A percentile compares a stretch with the other conserved stretches of the same genome.
Evolutionary conservation across 2,329 filamentous ascomycete species (phyloP).

Genomic region (Paraphoma chrysanthemicola): DNA sequence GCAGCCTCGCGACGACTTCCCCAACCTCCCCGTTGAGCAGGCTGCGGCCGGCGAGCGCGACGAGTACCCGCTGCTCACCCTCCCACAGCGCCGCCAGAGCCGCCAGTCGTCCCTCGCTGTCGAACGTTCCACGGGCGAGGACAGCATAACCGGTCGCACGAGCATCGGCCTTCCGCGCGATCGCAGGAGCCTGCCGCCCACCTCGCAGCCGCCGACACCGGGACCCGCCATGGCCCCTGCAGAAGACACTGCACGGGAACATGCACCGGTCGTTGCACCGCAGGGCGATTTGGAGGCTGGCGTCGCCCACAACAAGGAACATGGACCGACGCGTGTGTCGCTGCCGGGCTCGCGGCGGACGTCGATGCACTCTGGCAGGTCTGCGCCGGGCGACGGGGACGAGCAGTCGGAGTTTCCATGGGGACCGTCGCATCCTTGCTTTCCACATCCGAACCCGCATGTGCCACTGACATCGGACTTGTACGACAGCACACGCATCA

Average conservation of each 20-base stretch:
- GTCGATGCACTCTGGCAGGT: conserved; percentile 34
- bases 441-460: conserved; percentile 90
- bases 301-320: conserved; percentile 10
- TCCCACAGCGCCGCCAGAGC: conserved; percentile 63
- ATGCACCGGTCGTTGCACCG: conserved; percentile 18
- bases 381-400: conserved; percentile 57
- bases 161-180: conserved; percentile 60
- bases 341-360: conserved; percentile 36
- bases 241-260: conserved; percentile 11
- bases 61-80: conserved; percentile 63
- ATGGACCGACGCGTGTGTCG: conserved; percentile 24
- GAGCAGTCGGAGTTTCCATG: conserved; percentile 72
- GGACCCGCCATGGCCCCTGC: conserved; percentile 31
- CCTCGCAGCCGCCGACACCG: conserved; percentile 34
- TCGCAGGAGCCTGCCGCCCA: conserved; percentile 33
- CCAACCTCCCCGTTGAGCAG: conserved; percentile 54
- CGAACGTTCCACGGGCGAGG: conserved; percentile 50
- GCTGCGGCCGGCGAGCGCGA: conserved; percentile 50
- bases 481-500: conserved; percentile 81
- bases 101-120: conserved; percentile 46
- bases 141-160: conserved; percentile 49
- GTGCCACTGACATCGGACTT: conserved; percentile 79
- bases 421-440: conserved; percentile 94
- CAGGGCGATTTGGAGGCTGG: conserved; percentile 37
- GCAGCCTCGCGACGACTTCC: conserved; percentile 35